A percentile compares a stretch with the other conserved stretches of the same genome.
phyloP scores from a whole-genome alignment of 2,329 filamentous ascomycete genomes.

The Emmonsiellopsis sp. region DNA sequence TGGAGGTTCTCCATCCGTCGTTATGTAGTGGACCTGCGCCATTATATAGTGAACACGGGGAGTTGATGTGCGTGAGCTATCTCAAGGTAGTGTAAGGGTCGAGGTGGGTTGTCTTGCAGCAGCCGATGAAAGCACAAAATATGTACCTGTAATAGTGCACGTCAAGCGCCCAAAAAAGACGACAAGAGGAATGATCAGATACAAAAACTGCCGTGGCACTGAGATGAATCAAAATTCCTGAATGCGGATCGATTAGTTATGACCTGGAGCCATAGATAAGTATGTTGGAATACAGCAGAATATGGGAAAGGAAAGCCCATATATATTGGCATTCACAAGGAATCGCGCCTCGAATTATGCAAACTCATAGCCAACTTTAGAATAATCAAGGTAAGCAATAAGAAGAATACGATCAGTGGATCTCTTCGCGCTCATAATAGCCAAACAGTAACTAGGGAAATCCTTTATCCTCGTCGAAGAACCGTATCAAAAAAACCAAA shows the following conservation, averaged over 20 bases:
- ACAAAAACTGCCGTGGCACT: too few species aligned
- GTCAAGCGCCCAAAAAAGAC: too few species aligned
- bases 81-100: not conserved
- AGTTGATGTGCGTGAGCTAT: not conserved
- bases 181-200: too few species aligned
- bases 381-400: not conserved
- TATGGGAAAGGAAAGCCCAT: not conserved
- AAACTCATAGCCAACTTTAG: not conserved
- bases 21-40: constrained; percentile 16
- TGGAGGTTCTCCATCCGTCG: constrained; percentile 21
- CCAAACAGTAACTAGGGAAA: not conserved
- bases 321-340: not conserved
- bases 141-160: too few species aligned
- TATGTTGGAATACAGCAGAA: not conserved
- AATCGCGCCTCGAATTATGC: not conserved
- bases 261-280: not conserved
- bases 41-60: not conserved
- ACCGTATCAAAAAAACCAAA: not conserved
- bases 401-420: not conserved
- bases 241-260: not conserved
- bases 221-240: too few species aligned
- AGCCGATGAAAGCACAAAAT: not conserved
- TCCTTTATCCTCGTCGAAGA: constrained; percentile 1
- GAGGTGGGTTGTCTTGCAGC: not conserved
- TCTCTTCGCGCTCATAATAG: not conserved